These are phyloP conservation scores for Zelopaecilomyces penicillatus DNA, from an alignment of 2,329 filamentous ascomycete genomes.

Conservation along the genomic window DNA sequence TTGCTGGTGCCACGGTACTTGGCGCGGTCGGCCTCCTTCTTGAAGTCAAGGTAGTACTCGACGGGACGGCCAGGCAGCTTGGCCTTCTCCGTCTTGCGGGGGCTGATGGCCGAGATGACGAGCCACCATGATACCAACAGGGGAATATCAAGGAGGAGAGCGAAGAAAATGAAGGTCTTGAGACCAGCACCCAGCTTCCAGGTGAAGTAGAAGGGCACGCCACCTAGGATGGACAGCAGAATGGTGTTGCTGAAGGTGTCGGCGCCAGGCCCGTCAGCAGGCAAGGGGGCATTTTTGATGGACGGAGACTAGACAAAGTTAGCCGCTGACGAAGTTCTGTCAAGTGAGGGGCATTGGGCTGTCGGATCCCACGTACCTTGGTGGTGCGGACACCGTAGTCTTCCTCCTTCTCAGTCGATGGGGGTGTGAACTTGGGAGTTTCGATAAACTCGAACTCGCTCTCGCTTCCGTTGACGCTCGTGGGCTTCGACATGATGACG, in stretches of 20 bases:
- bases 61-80: slow-evolving; percentile 77
- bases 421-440: slow-evolving; percentile 29
- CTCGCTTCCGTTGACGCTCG: slow-evolving; percentile 22
- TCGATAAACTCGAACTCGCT: slow-evolving; percentile 35
- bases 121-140: slow-evolving; percentile 80
- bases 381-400: slow-evolving; percentile 43
- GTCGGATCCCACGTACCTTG: slow-evolving; percentile 19
- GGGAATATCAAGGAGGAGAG: slow-evolving; percentile 67
- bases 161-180: slow-evolving; percentile 83
- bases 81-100: slow-evolving; percentile 88
- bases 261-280: slow-evolving; percentile 75
- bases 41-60: slow-evolving; percentile 84
- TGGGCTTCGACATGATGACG: slow-evolving; percentile 26
- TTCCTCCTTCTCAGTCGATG: slow-evolving; percentile 60
- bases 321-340: not conserved
- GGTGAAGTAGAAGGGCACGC: slow-evolving; percentile 70
- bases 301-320: slow-evolving; percentile 36
- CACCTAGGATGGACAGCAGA: slow-evolving; percentile 60
- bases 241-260: slow-evolving; percentile 81
- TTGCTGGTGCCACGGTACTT: slow-evolving; percentile 73
- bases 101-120: slow-evolving; percentile 68
- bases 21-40: slow-evolving; percentile 48
- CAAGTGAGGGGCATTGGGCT: slow-evolving; percentile 1
- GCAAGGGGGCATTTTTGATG: slow-evolving; percentile 91
- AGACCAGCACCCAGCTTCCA: slow-evolving; percentile 82